Conservation (phyloP, 192 early-diverging fungal genomes). For the Linnemannia elongata region DNA sequence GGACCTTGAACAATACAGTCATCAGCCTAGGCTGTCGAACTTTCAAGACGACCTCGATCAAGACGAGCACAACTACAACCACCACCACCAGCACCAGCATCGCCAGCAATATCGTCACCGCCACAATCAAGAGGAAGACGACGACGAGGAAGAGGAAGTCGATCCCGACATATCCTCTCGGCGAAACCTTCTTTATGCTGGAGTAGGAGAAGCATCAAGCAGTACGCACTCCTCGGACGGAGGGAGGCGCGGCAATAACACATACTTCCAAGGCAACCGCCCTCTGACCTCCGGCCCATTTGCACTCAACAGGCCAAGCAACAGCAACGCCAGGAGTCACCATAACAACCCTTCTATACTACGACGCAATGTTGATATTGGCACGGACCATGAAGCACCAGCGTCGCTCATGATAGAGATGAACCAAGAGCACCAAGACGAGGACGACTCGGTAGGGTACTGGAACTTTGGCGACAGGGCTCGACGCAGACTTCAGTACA, state of each 20-base stretch:
- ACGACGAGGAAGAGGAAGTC: conserved; percentile 8
- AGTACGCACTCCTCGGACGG: not conserved
- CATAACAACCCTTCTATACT: not conserved
- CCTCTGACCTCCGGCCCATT: conserved; percentile 11
- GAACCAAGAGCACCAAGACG: conserved; percentile 46
- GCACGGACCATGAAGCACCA: conserved; percentile 69
- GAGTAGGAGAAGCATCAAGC: not conserved
- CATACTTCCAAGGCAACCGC: conserved; percentile 15
- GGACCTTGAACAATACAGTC: not conserved
- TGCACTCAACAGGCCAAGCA: conserved; percentile 8
- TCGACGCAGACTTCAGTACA: conserved; percentile 32
- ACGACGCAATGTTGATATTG: conserved; percentile 27
- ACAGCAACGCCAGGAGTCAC: not conserved
- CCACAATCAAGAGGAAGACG: conserved; percentile 12
- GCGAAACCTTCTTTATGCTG: conserved; percentile 22
- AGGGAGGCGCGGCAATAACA: not conserved
- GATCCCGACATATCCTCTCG: conserved; percentile 10
- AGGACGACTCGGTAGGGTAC: conserved; percentile 24
- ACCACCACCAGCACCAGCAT: not conserved
- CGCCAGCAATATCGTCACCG: conserved; percentile 1
- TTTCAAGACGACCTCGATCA: conserved; percentile 13
- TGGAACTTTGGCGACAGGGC: conserved; percentile 45
- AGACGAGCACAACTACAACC: conserved; percentile 8
- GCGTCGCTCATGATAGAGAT: conserved; percentile 76
- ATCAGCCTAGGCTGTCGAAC: not conserved